Evolutionary conservation across 495 filamentous ascomycete genomes (phyloP), one percentile per base, ranked within the genome.

Genomic region (Neurospora sublineolata): DNA sequence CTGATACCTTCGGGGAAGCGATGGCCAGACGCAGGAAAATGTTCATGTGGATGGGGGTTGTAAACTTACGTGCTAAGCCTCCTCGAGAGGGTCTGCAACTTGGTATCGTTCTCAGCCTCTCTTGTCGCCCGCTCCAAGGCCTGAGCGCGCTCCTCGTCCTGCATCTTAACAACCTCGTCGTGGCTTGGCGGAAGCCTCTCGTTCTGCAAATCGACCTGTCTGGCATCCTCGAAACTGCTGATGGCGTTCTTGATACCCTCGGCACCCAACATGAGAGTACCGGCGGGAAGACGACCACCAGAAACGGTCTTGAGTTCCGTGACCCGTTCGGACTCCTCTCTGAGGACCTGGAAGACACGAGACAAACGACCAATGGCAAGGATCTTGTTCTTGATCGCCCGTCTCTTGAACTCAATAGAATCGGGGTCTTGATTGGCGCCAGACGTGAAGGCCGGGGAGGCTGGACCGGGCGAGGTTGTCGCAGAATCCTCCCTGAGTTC

Each of bases 231-330:
- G 74, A 99, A 99, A 75, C 88, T 95, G 80, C 87, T 92, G 73
- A 99, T 99, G n/a, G 95, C 95, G 77, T 97, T 93, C 85, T 98
- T 99, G 83, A 99, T 99, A 39, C 95, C 95, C 80, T 98, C 95
- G 1, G 95, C 94, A 68, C 95, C 95, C 36, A 99, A 88, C 94
- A 99, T 98, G 67, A 99, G 88, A 27, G 96, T 99, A 69, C 95
- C 95, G 14, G 94, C 92, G 5, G 95, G 95, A 69, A 99, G 88
- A 80, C 94, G 89, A 46, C 96, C 95, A 68, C 95, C 95, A 70
- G 94, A 90, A 38, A 93, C 95, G 38, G 94, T 97, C 87, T 99
- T 99, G 80, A 99, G 88, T 81, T 99, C 95, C 44, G 94, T 97
- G 70, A 99, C 94, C 72, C 92, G 87, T 84, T 99, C 95, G 4